phyloP scores from a whole-genome alignment of 2,329 filamentous ascomycete genomes.

The Macrophomina phaseolina region DNA sequence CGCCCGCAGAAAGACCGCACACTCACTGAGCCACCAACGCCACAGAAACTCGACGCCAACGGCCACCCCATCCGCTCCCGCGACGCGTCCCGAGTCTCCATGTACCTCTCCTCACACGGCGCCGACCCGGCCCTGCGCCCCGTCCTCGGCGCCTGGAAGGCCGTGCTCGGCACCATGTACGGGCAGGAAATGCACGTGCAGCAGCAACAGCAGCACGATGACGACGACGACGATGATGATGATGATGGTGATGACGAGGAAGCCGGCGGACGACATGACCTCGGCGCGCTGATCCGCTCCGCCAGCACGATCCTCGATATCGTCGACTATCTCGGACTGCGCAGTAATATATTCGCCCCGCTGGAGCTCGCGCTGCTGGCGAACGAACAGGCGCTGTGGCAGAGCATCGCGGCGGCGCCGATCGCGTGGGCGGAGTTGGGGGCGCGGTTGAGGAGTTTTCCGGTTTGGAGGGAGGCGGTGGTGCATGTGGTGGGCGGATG shows the following conservation, averaged over 20 bases:
- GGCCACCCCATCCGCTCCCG: constrained; percentile 37
- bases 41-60: constrained; percentile 42
- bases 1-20: too few relatives aligned
- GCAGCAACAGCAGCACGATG: not conserved
- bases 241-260: too few relatives aligned
- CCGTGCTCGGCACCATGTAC: constrained; percentile 56
- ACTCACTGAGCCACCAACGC: too few relatives aligned
- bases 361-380: constrained; percentile 56
- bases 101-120: constrained; percentile 31
- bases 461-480: constrained; percentile 53
- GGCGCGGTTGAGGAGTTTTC: constrained; percentile 51
- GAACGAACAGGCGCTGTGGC: constrained; percentile 54
- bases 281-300: constrained; percentile 48
- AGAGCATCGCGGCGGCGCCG: constrained; percentile 51
- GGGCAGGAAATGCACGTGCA: constrained; percentile 46
- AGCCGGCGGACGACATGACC: constrained; percentile 41
- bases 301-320: constrained; percentile 51
- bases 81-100: constrained; percentile 30
- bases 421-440: constrained; percentile 54
- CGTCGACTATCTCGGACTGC: constrained; percentile 54
- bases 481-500: constrained; percentile 53
- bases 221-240: not conserved
- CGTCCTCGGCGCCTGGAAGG: constrained; percentile 47
- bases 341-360: constrained; percentile 49
- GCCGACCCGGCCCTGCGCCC: constrained; percentile 31